A percentile compares a stretch with the other conserved stretches of the same genome.
phyloP scores from a whole-genome alignment of 441 rosid genomes.

The Mallotus japonicus region DNA sequence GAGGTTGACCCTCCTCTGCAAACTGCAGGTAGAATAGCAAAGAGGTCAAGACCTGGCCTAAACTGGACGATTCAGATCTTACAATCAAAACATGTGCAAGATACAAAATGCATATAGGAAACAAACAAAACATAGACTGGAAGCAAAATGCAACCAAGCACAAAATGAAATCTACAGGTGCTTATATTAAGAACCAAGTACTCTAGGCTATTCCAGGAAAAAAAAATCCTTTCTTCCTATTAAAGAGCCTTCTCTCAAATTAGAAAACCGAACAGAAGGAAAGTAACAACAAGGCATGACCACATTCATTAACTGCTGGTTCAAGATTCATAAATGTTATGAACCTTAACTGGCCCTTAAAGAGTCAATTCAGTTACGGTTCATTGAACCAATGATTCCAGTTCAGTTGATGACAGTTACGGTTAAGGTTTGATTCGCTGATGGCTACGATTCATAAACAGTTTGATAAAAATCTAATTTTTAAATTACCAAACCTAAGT shows the following conservation, averaged over 20 bases:
- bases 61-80: neutral
- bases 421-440: no score
- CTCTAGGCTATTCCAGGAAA: neutral
- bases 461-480: no score
- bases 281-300: no score
- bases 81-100: neutral
- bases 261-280: neutral
- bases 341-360: no score
- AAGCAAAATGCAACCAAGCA: conserved; percentile 12
- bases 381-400: no score
- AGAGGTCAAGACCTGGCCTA: neutral
- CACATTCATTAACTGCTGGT: no score
- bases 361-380: no score
- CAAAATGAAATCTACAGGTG: neutral
- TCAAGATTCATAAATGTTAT: no score
- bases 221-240: neutral
- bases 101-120: neutral
- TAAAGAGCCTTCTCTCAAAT: neutral
- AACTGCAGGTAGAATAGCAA: conserved; percentile 39
- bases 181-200: conserved; percentile 2
- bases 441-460: no score
- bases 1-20: conserved; percentile 75
- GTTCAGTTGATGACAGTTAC: no score
- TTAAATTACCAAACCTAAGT: no score
- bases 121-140: neutral